phyloP scores from a whole-genome alignment of 345 rosid genomes.

The Bretschneidera sinensis region DNA sequence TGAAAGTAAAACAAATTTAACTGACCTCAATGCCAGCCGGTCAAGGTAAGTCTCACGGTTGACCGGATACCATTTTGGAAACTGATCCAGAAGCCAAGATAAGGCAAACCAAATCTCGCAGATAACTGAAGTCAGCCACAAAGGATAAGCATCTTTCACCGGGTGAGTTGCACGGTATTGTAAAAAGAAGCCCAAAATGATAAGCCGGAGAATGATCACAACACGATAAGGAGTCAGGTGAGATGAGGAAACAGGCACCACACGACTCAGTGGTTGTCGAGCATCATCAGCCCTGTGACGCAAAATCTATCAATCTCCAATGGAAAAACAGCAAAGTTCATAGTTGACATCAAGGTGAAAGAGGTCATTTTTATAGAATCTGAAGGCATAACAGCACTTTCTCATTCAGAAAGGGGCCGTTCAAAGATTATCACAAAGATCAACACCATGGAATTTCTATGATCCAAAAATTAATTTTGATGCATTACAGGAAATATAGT shows the following conservation, averaged over 20 bases:
- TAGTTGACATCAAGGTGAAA: background rate
- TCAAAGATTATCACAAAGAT: conserved; percentile 1
- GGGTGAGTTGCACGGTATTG: conserved; percentile 98
- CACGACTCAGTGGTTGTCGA: conserved; percentile 87
- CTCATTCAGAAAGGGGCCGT: background rate
- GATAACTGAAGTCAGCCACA: conserved; percentile 94
- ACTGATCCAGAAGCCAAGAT: conserved; percentile 99
- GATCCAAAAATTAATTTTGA: conserved; percentile 4
- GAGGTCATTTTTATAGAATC: conserved; percentile 3
- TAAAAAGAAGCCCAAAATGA: conserved; percentile 94
- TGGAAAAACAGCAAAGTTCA: conserved; percentile 7
- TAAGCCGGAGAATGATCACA: conserved; percentile 86
- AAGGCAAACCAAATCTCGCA: conserved; percentile 99
- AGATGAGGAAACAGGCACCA: conserved; percentile 81
- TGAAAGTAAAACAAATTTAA: background rate
- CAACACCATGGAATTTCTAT: background rate
- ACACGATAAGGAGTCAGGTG: conserved; percentile 80
- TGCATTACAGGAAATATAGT: conserved; percentile 1
- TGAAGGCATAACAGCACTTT: background rate
- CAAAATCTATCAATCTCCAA: conserved; percentile 15
- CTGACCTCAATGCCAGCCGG: conserved; percentile 86
- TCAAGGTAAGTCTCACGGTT: conserved; percentile 98
- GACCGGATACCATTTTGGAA: conserved; percentile 95
- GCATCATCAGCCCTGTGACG: conserved; percentile 86
- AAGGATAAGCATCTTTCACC: conserved; percentile 82